phyloP scores from a whole-genome alignment of 495 filamentous ascomycete genomes.

The Aspergillus asperescens region DNA sequence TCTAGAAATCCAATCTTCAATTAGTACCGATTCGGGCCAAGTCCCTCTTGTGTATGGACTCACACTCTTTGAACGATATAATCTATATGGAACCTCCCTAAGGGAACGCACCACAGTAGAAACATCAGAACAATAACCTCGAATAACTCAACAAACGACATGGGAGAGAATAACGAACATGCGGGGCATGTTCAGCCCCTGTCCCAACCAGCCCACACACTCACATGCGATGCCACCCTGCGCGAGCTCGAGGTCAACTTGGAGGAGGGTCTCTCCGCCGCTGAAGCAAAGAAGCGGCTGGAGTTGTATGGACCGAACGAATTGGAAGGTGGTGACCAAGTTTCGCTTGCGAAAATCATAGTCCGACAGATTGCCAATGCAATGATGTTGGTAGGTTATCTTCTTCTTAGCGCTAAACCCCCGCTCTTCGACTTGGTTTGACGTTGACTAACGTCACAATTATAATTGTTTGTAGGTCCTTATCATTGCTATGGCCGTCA shows the following conservation, averaged over 20 bases:
- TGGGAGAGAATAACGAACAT: conserved; percentile 13
- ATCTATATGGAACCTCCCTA: conserved; percentile 38
- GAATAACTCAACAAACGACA: conserved; percentile 5
- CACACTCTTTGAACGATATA: conserved; percentile 30
- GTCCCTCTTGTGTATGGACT: conserved; percentile 31
- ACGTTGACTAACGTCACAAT: not conserved
- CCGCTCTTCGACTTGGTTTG: not conserved
- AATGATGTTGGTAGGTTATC: conserved; percentile 52
- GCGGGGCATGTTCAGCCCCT: conserved; percentile 28
- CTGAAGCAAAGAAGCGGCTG: conserved; percentile 51
- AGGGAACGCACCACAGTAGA: conserved; percentile 26
- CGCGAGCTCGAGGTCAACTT: conserved; percentile 53
- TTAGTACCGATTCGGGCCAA: not conserved
- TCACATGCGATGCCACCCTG: conserved; percentile 50
- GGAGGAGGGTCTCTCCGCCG: conserved; percentile 54
- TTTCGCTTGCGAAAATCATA: conserved; percentile 54
- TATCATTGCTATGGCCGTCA: conserved; percentile 65
- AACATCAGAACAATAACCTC: conserved; percentile 2
- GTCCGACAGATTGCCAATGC: conserved; percentile 62
- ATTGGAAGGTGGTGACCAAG: conserved; percentile 53
- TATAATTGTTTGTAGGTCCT: conserved; percentile 42
- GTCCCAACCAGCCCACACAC: conserved; percentile 59
- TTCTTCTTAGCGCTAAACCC: not conserved
- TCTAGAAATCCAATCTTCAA: conserved; percentile 9
- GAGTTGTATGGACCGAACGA: conserved; percentile 57